phyloP scores from a whole-genome alignment of 371 early-diverging fungal genomes.

The Mucor plumbeus region DNA sequence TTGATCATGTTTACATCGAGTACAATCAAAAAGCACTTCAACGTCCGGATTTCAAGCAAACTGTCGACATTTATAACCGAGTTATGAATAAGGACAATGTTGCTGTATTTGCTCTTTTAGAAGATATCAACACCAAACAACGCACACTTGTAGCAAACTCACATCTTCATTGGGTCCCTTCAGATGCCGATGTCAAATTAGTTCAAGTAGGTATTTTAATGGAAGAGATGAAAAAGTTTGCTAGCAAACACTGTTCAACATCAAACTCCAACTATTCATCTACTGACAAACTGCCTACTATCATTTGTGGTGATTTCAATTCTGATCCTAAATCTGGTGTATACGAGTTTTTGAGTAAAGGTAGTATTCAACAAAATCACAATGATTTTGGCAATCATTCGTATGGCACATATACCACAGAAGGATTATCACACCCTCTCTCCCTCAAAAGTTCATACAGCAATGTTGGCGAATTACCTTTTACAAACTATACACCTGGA shows the following conservation, averaged over 20 bases:
- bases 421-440: slow-evolving; percentile 83
- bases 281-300: slow-evolving; percentile 58
- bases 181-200: slow-evolving; percentile 96
- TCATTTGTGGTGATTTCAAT: slow-evolving; percentile 98
- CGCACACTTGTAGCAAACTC: slow-evolving; percentile 90
- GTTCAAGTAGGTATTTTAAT: slow-evolving; percentile 96
- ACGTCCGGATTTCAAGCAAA: slow-evolving; percentile 86
- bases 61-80: slow-evolving; percentile 94
- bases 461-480: slow-evolving; percentile 76
- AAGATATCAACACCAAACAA: slow-evolving; percentile 75
- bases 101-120: slow-evolving; percentile 86
- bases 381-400: slow-evolving; percentile 80
- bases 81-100: slow-evolving; percentile 98
- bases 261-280: slow-evolving; percentile 21
- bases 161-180: slow-evolving; percentile 95
- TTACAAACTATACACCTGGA: slow-evolving; percentile 95
- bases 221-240: slow-evolving; percentile 80
- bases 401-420: slow-evolving; percentile 88
- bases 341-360: slow-evolving; percentile 84
- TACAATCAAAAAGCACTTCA: slow-evolving; percentile 94
- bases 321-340: slow-evolving; percentile 93
- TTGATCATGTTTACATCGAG: slow-evolving; percentile 86
- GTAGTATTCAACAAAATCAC: slow-evolving; percentile 77
- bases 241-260: slow-evolving; percentile 49
- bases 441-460: slow-evolving; percentile 85